phyloP scores from a whole-genome alignment of 768 basidiomycete species.

The Infundibulicybe gibba region DNA sequence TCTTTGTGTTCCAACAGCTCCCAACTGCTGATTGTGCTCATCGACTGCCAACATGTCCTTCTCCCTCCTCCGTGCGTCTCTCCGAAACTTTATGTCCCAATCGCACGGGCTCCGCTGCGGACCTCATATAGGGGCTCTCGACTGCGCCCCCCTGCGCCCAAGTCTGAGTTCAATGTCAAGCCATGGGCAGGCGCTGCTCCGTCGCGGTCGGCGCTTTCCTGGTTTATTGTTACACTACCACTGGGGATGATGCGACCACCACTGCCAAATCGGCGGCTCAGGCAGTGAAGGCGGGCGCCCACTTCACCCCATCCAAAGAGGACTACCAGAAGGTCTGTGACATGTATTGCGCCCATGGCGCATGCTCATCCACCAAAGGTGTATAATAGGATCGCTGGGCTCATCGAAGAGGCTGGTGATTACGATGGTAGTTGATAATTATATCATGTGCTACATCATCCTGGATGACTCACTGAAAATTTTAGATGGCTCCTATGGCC shows the following conservation, averaged over 20 bases:
- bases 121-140: conserved; percentile 54
- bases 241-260: conserved; percentile 47
- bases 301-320: conserved; percentile 72
- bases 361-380: conserved; percentile 44
- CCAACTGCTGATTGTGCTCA: not conserved
- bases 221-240: conserved; percentile 56
- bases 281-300: conserved; percentile 56
- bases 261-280: conserved; percentile 61
- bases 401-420: conserved; percentile 69
- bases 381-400: conserved; percentile 84
- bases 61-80: conserved; percentile 46
- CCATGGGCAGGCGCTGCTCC: conserved; percentile 60
- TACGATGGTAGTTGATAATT: conserved; percentile 96
- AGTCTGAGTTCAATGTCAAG: conserved; percentile 53
- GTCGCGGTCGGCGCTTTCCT: conserved; percentile 57
- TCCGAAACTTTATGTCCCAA: conserved; percentile 35
- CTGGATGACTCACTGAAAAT: conserved; percentile 4
- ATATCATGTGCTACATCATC: conserved; percentile 10
- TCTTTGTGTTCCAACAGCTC: too few species aligned
- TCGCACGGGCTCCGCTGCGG: conserved; percentile 27
- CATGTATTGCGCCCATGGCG: not conserved
- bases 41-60: conserved; percentile 48
- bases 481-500: conserved; percentile 84
- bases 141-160: conserved; percentile 44
- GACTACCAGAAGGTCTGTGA: conserved; percentile 82